phyloP scores from a whole-genome alignment of 1,284 basidiomycete species.

The Rhizopogon parksii region DNA sequence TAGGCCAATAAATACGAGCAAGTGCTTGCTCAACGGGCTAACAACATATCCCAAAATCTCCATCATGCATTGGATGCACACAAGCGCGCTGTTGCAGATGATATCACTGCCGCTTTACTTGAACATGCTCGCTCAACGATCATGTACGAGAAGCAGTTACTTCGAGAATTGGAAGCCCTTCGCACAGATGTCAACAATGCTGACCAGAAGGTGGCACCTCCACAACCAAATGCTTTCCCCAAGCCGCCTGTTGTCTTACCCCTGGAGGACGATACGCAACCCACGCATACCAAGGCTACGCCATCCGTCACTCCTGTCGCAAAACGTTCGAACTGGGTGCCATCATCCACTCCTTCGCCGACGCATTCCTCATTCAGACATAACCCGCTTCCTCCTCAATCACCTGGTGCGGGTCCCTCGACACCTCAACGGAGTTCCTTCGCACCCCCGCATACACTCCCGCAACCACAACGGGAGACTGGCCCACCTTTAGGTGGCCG shows the following conservation, averaged over 20 bases:
- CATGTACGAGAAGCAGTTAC: constrained; percentile 82
- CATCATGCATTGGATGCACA: constrained; percentile 79
- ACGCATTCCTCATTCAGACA: constrained; percentile 18
- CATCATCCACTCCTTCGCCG: constrained; percentile 15
- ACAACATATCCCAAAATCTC: constrained; percentile 87
- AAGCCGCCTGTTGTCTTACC: constrained; percentile 56
- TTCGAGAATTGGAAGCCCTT: constrained; percentile 84
- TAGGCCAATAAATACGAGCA: constrained; percentile 86
- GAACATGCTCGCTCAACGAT: constrained; percentile 88
- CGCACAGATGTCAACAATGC: constrained; percentile 66
- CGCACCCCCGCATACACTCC: constrained; percentile 17
- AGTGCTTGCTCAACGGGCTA: constrained; percentile 70
- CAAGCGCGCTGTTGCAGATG: constrained; percentile 80
- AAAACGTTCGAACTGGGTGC: constrained; percentile 16
- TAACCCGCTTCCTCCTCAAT: constrained; percentile 32
- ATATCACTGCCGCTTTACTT: constrained; percentile 79
- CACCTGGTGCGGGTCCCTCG: constrained; percentile 42
- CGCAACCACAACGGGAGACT: constrained; percentile 18
- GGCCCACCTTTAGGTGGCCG: constrained; percentile 55
- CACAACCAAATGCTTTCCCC: constrained; percentile 42
- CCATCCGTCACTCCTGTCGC: constrained; percentile 22
- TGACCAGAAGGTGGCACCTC: constrained; percentile 48
- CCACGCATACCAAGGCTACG: constrained; percentile 28
- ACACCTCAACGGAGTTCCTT: constrained; percentile 14
- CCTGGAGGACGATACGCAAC: constrained; percentile 52